Evolutionary conservation across 2,329 filamentous ascomycete species (phyloP).

Genomic region (Colletotrichum incanum): DNA sequence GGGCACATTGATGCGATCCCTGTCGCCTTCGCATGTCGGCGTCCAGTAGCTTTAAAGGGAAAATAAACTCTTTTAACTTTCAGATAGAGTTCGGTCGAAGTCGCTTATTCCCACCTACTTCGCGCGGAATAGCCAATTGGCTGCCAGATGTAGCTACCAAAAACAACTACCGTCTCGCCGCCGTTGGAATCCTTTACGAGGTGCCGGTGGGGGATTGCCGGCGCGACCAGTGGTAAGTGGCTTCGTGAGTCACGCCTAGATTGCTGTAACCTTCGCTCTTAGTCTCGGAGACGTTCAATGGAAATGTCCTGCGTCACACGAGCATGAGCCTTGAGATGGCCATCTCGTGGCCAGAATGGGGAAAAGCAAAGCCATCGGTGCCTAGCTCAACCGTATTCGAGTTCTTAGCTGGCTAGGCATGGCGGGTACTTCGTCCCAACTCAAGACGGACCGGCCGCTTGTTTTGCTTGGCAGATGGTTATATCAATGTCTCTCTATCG

Average conservation of each 20-base stretch:
- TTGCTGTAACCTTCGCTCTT: not conserved
- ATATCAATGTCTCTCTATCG: conserved; percentile 21
- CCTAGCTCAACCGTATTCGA: not conserved
- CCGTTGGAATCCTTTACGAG: not conserved
- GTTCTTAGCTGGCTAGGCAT: not conserved
- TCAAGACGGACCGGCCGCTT: conserved; percentile 17
- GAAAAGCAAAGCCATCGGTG: not conserved
- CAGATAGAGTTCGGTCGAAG: conserved; percentile 30
- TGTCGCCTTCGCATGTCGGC: conserved; percentile 4
- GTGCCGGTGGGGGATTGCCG: not conserved
- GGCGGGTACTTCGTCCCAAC: not conserved
- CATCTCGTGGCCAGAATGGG: not conserved
- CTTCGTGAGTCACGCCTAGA: not conserved
- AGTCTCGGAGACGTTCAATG: not conserved
- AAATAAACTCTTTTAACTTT: conserved; percentile 43
- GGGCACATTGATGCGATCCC: conserved; percentile 8
- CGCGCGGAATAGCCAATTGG: not conserved
- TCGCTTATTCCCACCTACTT: conserved; percentile 28
- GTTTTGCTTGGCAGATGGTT: conserved; percentile 28
- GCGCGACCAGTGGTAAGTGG: not conserved
- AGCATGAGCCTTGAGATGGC: not conserved
- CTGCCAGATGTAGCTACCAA: not conserved
- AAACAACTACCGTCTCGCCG: not conserved
- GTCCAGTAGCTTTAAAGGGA: not conserved
- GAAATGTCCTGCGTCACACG: not conserved